A percentile compares a stretch with the other conserved stretches of the same genome.
phyloP scores from a whole-genome alignment of 768 basidiomycete species.

The Trametes cinnabarina region DNA sequence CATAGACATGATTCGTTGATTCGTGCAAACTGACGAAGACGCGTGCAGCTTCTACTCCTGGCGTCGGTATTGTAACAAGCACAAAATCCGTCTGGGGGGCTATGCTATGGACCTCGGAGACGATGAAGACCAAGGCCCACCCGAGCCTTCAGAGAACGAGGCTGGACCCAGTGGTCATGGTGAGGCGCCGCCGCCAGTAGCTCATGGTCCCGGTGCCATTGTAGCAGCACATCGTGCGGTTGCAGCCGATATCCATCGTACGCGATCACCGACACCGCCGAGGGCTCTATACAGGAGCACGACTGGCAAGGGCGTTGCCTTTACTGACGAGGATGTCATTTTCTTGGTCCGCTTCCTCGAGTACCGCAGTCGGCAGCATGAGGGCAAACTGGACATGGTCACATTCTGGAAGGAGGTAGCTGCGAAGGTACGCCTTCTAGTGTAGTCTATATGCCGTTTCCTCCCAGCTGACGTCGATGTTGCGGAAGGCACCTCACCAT shows the following conservation, averaged over 20 bases:
- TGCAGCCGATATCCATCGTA: constrained; percentile 42
- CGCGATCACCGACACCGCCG: constrained; percentile 79
- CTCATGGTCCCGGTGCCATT: constrained; percentile 43
- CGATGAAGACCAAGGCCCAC: constrained; percentile 22
- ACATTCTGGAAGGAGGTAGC: constrained; percentile 80
- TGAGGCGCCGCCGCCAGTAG: constrained; percentile 17
- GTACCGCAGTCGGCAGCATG: constrained; percentile 38
- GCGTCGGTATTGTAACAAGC: constrained; percentile 90
- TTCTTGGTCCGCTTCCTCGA: constrained; percentile 77
- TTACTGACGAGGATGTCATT: constrained; percentile 77
- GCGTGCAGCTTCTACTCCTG: constrained; percentile 77
- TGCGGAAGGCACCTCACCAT: constrained; percentile 76
- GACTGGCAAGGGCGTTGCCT: constrained; percentile 87
- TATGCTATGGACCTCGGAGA: constrained; percentile 73
- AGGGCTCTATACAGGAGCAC: constrained; percentile 78
- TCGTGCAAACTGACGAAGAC: neutral
- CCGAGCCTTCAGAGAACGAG: constrained; percentile 32
- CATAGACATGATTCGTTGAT: neutral
- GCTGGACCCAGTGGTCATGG: constrained; percentile 42
- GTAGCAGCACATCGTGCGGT: constrained; percentile 43
- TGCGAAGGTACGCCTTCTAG: constrained; percentile 44
- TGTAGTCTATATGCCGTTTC: neutral
- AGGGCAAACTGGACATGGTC: constrained; percentile 69
- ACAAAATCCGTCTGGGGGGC: constrained; percentile 85
- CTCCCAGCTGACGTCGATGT: neutral